Base-by-base conservation (phyloP, 257 asterid species). In the Plantago ovata region DNA sequence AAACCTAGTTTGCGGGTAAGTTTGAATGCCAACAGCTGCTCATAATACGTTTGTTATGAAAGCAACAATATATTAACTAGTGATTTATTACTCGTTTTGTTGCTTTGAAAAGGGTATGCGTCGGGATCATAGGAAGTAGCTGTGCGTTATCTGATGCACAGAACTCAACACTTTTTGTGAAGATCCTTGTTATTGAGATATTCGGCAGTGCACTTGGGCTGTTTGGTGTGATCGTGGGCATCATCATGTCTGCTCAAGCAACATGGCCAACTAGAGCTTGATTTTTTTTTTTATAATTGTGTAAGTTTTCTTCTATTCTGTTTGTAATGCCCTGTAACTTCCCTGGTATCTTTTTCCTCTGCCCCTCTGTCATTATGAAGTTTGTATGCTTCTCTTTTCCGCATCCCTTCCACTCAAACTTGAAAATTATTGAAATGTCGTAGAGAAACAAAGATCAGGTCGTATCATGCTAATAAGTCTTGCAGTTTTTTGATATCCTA, bases 171-270 rank as follows among this genome's bases (percentile, higher is more conserved):
- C 98, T 93, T 21, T 93, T 93, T 55, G 98, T 93, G 38, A 93
- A 93, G 85, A 93, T 93, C 74, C 91, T 93, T 41, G 98, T 93
- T 40, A 93, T 93, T 38, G 98, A 93, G 90, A 93, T 93, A 53
- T 93, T 93, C 47, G 98, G 98, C 57, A 93, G 97, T 71, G 98
- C 98, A 53, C 89, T 93, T 48, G 97, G 98, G 23, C 79, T 89
- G 53, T 93, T 93, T 21, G 98, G 98, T 58, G 98, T 93, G 48
- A 93, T 93, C 65, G 98, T 88, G 47, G 95, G 98, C 75, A 92
- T 92, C 65, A 92, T 92, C 70, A 92, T 92, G 98, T 92, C 98
- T 18, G 95, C 98, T 60, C 97, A 92, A 81, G 98, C 98, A 45
- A 81, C 95, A 68, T 92, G 97, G 95, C 98, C 97, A 52, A 21